A percentile compares a stretch with the other conserved stretches of the same genome.
phyloP scores from a whole-genome alignment of 768 basidiomycete species.

The Phylloporus sp. region DNA sequence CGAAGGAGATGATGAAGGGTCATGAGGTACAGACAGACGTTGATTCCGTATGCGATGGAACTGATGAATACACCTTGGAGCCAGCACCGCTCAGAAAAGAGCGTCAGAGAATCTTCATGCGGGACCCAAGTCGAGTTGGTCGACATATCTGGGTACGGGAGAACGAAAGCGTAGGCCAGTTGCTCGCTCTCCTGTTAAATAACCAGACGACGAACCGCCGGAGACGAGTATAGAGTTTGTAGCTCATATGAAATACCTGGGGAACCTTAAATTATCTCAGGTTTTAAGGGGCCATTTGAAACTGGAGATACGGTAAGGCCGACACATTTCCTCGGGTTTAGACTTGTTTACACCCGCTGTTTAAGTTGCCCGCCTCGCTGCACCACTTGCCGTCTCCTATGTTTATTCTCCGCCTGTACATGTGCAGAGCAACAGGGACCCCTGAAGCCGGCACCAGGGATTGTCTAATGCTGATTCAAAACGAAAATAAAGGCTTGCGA shows the following conservation, averaged over 20 bases:
- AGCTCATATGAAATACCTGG: not conserved
- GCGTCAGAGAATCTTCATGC: constrained; percentile 5
- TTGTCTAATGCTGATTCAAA: too few species aligned
- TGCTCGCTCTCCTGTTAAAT: not conserved
- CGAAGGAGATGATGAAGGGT: constrained; percentile 10
- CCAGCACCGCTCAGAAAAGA: constrained; percentile 17
- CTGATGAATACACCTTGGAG: constrained; percentile 12
- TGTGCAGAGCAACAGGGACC: too few species aligned
- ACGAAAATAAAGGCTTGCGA: too few species aligned
- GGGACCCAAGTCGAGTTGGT: constrained; percentile 19
- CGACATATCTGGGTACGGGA: constrained; percentile 4
- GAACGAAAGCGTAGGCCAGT: not conserved
- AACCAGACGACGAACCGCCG: not conserved
- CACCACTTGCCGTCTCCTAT: too few species aligned
- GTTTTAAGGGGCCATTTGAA: not conserved
- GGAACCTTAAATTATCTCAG: too few species aligned
- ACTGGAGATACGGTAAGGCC: too few species aligned
- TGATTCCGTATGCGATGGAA: constrained; percentile 8
- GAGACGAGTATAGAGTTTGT: not conserved
- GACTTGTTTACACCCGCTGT: too few species aligned
- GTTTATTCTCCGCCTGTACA: too few species aligned
- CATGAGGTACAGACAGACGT: constrained; percentile 2
- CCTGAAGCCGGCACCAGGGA: too few species aligned
- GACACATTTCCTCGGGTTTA: too few species aligned
- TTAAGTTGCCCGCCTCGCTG: too few species aligned